Base-by-base conservation (phyloP, 2,329 filamentous ascomycete genomes). In the Blumeria hordei region DNA sequence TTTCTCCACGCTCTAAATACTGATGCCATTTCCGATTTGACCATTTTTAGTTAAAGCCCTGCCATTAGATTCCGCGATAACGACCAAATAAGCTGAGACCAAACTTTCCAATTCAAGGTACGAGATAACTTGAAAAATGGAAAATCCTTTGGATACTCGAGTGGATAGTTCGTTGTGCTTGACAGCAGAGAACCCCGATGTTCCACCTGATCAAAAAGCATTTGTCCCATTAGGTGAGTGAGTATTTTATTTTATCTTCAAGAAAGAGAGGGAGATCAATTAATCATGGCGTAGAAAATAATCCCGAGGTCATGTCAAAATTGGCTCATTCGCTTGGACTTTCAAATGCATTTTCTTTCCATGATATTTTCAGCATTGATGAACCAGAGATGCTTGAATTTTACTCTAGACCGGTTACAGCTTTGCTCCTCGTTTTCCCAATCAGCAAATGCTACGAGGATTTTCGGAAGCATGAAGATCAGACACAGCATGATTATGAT, bases 371-470 rank as follows among this genome's bases (percentile, higher is more conserved):
- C 75, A 88, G 83, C 61, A 83, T 98, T 64, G 82, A 85, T 59
- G 90, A 96, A 55, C 81, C 85, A 0, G 82, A 88, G 52, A 77
- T 96, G 43, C 80, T 96, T 55, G 78, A 80, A 58, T 92, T 95
- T 69, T 79, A 96, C 43, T 88, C 92, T 0, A 85, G 90, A 1
- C 92, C 92, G 3, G 86, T 87, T 1, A 76, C 88, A 59, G 90
- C 90, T 6, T 78, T 96, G 18, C 80, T 98, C 39, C 83, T 98
- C 62, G 88, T 98, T 60, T 96, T 95, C 69, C 90, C 92, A 60
- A 76, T 94, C 59, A 85, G 78, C 55, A 73, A 80, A 55, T 76
- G 77, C 43, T 95, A 95, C 73, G 87, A 95, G 70, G 76, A 75
- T 57, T 81, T 83, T 66, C 83, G 88, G 44, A 68, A 77, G 58